Conservation (phyloP, 2,329 filamentous ascomycete species). For the Arachnomyces sp. region DNA sequence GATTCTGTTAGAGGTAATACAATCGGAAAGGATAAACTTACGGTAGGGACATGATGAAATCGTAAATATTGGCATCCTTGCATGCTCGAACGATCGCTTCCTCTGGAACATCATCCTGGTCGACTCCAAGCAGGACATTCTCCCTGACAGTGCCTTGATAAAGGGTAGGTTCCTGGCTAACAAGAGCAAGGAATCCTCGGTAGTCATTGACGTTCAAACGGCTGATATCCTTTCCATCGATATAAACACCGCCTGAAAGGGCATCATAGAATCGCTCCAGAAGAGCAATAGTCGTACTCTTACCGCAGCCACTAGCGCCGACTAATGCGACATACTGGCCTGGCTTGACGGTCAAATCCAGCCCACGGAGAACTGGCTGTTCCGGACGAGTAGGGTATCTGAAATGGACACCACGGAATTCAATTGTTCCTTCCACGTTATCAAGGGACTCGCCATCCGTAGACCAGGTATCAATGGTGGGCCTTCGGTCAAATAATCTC, state of each 20-base stretch:
- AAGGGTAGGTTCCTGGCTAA: slow-evolving; percentile 88
- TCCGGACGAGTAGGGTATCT: slow-evolving; percentile 86
- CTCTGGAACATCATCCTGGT: slow-evolving; percentile 57
- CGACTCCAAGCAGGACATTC: slow-evolving; percentile 75
- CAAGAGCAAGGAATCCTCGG: slow-evolving; percentile 73
- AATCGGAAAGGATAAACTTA: slow-evolving; percentile 30
- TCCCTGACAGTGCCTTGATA: slow-evolving; percentile 90
- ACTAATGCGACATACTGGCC: slow-evolving; percentile 63
- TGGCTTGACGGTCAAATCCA: slow-evolving; percentile 51
- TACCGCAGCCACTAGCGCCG: slow-evolving; percentile 89
- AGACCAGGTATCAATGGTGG: slow-evolving; percentile 76
- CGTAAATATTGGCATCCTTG: slow-evolving; percentile 81
- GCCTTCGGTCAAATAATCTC: slow-evolving; percentile 72
- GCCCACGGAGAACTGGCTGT: slow-evolving; percentile 80
- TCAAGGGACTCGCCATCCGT: slow-evolving; percentile 56
- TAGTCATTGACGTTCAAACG: slow-evolving; percentile 79
- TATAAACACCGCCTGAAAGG: slow-evolving; percentile 66
- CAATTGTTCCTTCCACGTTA: slow-evolving; percentile 65
- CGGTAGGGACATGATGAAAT: slow-evolving; percentile 79
- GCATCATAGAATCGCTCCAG: slow-evolving; percentile 94
- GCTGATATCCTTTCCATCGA: slow-evolving; percentile 78
- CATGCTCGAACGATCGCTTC: slow-evolving; percentile 69
- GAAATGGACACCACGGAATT: slow-evolving; percentile 91
- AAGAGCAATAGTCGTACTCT: slow-evolving; percentile 85
- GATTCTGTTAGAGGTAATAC: slow-evolving; percentile 7